These are phyloP conservation scores for Carex parvula DNA, from an alignment of 176 grass and related monocot genomes.

Conservation along the genomic window DNA sequence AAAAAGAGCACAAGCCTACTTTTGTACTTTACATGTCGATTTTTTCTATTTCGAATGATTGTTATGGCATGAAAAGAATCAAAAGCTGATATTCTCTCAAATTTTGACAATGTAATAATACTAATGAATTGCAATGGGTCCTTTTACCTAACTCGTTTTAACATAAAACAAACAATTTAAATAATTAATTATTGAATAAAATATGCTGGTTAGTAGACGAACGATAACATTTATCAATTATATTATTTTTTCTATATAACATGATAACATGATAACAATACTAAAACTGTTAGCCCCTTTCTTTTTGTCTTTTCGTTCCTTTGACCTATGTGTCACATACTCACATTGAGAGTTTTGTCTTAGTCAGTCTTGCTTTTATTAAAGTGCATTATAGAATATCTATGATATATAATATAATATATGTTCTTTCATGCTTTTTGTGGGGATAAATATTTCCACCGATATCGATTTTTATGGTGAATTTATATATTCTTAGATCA, in stretches of 20 bases:
- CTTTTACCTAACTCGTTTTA: not conserved
- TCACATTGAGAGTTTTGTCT: not conserved
- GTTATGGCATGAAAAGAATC: slow-evolving; percentile 4
- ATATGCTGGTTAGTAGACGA: not conserved
- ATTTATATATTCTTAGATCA: not conserved
- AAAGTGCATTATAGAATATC: not conserved
- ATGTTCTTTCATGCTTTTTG: not conserved
- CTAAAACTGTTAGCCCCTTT: not conserved
- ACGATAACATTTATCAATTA: slow-evolving; percentile 4
- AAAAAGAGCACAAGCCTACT: slow-evolving; percentile 5
- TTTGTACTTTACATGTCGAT: not conserved
- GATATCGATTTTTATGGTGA: not conserved
- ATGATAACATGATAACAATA: not conserved
- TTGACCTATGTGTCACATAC: slow-evolving; percentile 13
- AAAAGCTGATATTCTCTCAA: slow-evolving; percentile 15
- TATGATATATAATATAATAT: not conserved
- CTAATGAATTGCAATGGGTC: not conserved
- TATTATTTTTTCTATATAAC: not conserved
- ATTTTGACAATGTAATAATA: not conserved
- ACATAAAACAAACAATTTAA: slow-evolving; percentile 21
- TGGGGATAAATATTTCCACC: not conserved
- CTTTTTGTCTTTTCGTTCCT: slow-evolving; percentile 8
- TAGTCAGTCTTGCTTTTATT: not conserved
- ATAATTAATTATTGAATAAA: not conserved
- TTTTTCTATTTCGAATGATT: not conserved